phyloP scores from a whole-genome alignment of 495 filamentous ascomycete genomes.

The Neurospora terricola region DNA sequence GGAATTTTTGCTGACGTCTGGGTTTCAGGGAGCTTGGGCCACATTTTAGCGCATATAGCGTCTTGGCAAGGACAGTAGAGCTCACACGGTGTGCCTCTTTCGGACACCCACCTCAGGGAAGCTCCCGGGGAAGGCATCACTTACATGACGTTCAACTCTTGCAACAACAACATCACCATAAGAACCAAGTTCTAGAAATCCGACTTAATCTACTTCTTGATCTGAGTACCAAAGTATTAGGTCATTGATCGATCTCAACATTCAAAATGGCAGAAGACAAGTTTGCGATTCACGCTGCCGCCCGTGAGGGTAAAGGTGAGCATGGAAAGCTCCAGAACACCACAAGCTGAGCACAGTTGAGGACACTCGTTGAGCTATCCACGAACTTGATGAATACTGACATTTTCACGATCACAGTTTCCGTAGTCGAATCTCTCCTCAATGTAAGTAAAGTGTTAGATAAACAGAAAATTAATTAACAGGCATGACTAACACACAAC shows the following conservation, averaged over 20 bases:
- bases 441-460: conserved; percentile 36
- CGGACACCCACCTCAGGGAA: neutral
- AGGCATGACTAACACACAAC: conserved; percentile 6
- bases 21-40: neutral
- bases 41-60: neutral
- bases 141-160: conserved; percentile 18
- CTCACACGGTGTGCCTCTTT: neutral
- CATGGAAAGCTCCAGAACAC: neutral
- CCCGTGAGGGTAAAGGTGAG: conserved; percentile 75
- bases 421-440: conserved; percentile 64
- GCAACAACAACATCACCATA: neutral
- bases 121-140: conserved; percentile 18
- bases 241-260: neutral
- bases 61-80: neutral
- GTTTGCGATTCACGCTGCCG: conserved; percentile 81
- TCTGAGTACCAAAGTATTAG: neutral
- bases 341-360: neutral
- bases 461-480: too few species aligned
- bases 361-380: neutral
- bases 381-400: neutral
- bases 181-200: neutral
- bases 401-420: conserved; percentile 30
- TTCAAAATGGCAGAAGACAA: conserved; percentile 33
- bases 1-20: neutral
- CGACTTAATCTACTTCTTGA: neutral